Percentiles rank a stretch among this genome's conserved stretches.
Conservation (phyloP, 768 basidiomycete genomes). For the Crepidotus variabilis region DNA sequence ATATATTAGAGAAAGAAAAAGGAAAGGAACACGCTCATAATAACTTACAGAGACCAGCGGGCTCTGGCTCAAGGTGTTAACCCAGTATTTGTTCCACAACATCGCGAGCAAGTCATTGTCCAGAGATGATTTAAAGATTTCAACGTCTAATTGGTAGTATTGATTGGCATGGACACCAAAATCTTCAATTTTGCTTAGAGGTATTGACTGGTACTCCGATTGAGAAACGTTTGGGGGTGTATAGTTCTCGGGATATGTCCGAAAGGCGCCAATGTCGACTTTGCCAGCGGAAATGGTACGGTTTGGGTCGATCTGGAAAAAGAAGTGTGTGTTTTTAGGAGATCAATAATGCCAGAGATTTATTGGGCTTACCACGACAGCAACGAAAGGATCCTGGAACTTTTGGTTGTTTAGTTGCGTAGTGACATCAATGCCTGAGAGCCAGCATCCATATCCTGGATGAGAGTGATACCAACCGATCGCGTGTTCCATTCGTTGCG, state of each 20-base stretch:
- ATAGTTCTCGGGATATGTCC: conserved; percentile 95
- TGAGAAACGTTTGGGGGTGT: conserved; percentile 68
- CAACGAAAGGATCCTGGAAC: conserved; percentile 94
- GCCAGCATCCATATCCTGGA: conserved; percentile 99
- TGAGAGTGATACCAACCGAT: conserved; percentile 99
- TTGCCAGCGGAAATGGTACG: conserved; percentile 97
- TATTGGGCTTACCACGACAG: conserved; percentile 76
- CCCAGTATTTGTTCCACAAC: conserved; percentile 99
- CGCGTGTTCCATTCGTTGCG: conserved; percentile 78
- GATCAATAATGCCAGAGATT: not conserved
- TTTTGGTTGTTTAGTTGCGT: conserved; percentile 95
- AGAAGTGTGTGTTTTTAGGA: not conserved
- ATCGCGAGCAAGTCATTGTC: conserved; percentile 86
- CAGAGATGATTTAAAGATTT: conserved; percentile 89
- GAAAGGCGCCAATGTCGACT: conserved; percentile 98
- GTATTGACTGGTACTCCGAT: conserved; percentile 95
- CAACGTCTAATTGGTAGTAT: conserved; percentile 92
- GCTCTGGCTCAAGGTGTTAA: conserved; percentile 92
- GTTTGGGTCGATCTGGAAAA: conserved; percentile 87
- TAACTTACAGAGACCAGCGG: conserved; percentile 80
- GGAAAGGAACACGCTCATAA: not conserved
- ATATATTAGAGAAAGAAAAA: not conserved
- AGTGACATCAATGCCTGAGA: conserved; percentile 97
- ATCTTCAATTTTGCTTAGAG: conserved; percentile 95
- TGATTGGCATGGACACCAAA: conserved; percentile 98